These are phyloP conservation scores for Coemansia sp. DNA, from an alignment of 192 early-diverging fungal genomes.

Conservation along the genomic window DNA sequence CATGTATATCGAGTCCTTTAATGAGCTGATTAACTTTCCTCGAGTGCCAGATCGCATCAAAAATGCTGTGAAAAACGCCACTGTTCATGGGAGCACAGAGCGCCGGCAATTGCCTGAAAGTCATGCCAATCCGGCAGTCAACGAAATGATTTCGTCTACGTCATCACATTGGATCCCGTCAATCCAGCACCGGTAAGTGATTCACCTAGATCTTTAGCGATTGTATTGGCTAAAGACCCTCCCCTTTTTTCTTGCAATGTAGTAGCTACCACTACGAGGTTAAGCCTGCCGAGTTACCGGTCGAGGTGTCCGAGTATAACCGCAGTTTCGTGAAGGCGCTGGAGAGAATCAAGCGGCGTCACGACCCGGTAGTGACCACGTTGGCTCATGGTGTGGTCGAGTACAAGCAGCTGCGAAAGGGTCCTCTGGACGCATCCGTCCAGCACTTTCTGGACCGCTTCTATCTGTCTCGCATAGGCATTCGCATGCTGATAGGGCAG, in stretches of 20 bases:
- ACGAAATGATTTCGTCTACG: constrained; percentile 16
- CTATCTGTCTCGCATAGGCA: constrained; percentile 97
- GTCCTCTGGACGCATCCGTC: constrained; percentile 66
- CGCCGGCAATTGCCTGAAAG: constrained; percentile 37
- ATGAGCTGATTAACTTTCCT: constrained; percentile 53
- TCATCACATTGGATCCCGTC: constrained; percentile 52
- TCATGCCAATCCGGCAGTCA: constrained; percentile 21
- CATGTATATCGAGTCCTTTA: constrained; percentile 93
- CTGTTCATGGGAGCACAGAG: constrained; percentile 15
- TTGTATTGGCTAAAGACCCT: neutral
- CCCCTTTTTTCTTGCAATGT: constrained; percentile 2
- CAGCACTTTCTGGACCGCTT: constrained; percentile 93
- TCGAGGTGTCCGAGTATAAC: constrained; percentile 76
- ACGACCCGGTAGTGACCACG: constrained; percentile 89
- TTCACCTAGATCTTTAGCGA: neutral
- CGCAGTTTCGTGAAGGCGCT: constrained; percentile 81
- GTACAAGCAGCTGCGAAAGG: constrained; percentile 66
- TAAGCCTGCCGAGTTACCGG: constrained; percentile 57
- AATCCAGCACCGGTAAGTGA: constrained; percentile 48
- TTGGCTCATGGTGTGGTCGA: constrained; percentile 93
- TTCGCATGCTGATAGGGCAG: constrained; percentile 94
- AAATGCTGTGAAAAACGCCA: constrained; percentile 34
- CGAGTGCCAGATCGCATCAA: constrained; percentile 41
- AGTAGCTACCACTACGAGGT: constrained; percentile 54
- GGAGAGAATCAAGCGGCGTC: constrained; percentile 87